phyloP scores from a whole-genome alignment of 2,329 filamentous ascomycete species.

The Pezizomycotina sp. region DNA sequence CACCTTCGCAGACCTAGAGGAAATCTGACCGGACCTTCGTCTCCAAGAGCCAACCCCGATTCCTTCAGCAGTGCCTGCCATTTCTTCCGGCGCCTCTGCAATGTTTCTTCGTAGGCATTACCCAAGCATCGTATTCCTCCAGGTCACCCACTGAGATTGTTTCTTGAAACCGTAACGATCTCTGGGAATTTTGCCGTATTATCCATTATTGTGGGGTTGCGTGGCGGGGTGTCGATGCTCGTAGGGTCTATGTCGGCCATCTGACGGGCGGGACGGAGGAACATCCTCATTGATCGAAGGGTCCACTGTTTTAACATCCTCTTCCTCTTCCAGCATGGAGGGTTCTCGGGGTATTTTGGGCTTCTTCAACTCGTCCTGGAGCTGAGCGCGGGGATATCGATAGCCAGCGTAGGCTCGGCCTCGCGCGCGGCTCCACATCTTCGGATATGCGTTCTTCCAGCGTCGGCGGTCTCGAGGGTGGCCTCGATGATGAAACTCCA shows the following conservation, averaged over 20 bases:
- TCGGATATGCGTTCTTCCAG: too few species aligned
- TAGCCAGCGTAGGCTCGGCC: too few species aligned
- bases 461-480: too few species aligned
- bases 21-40: conserved; percentile 58
- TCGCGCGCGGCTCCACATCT: too few species aligned
- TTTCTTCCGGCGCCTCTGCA: conserved; percentile 59
- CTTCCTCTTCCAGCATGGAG: conserved; percentile 5
- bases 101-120: conserved; percentile 53
- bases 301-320: background rate
- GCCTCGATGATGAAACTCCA: too few species aligned
- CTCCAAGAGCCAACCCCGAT: conserved; percentile 42
- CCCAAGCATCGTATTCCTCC: conserved; percentile 70
- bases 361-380: conserved; percentile 3
- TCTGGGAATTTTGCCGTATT: conserved; percentile 13
- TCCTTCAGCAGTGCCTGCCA: conserved; percentile 67
- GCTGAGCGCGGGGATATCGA: too few species aligned
- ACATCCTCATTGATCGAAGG: background rate
- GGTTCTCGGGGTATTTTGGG: conserved; percentile 12
- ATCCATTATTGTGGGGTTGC: conserved; percentile 15
- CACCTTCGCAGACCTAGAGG: conserved; percentile 59
- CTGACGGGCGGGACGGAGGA: background rate
- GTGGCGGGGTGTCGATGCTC: conserved; percentile 9
- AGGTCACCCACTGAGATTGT: conserved; percentile 58
- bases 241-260: background rate
- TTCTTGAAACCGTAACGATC: conserved; percentile 52